Percentiles rank a stretch among this genome's conserved stretches.
Conservation (phyloP, 371 early-diverging fungal species). For the Mucor indicus region DNA sequence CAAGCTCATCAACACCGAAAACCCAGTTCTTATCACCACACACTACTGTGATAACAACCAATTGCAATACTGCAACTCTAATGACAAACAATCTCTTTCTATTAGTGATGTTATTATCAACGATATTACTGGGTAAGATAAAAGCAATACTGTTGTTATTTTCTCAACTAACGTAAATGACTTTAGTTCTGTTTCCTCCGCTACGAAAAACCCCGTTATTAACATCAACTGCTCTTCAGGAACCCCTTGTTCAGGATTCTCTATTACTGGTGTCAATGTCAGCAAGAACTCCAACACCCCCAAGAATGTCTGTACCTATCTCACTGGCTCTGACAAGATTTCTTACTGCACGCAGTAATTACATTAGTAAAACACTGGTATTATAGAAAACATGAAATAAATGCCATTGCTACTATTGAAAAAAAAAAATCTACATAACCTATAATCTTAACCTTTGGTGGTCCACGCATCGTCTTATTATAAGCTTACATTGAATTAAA, state of each 20-base stretch:
- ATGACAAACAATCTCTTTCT: conserved; percentile 19
- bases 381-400: too few relatives aligned
- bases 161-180: background rate
- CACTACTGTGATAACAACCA: conserved; percentile 35
- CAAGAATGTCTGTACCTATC: conserved; percentile 11
- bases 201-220: conserved; percentile 16
- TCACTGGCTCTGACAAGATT: conserved; percentile 8
- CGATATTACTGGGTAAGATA: conserved; percentile 20
- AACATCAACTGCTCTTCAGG: conserved; percentile 27
- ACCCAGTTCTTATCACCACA: conserved; percentile 31
- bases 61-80: conserved; percentile 19
- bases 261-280: conserved; percentile 16
- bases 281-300: conserved; percentile 16
- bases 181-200: conserved; percentile 9
- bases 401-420: too few relatives aligned
- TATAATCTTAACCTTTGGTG: too few relatives aligned
- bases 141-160: background rate
- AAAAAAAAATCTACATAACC: too few relatives aligned
- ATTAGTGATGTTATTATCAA: conserved; percentile 24
- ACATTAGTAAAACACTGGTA: too few relatives aligned
- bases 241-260: conserved; percentile 24
- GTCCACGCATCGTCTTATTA: too few relatives aligned
- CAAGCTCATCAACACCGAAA: conserved; percentile 20
- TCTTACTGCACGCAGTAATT: conserved; percentile 5
- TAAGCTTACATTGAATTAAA: too few relatives aligned